These are phyloP conservation scores for Dendrobium catenatum DNA, from an alignment of 106 monocot species.

Conservation along the genomic window DNA sequence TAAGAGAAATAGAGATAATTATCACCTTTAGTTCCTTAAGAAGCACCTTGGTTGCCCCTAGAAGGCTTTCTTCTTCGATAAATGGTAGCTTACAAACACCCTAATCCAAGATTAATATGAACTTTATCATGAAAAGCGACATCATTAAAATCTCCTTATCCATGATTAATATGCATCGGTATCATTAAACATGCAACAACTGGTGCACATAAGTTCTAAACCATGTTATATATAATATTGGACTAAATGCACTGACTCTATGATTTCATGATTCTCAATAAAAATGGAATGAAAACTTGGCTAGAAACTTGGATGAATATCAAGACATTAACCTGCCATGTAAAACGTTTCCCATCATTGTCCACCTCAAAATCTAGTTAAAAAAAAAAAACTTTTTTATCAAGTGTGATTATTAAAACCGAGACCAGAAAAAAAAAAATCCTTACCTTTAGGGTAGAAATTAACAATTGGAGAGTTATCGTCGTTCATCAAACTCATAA, in stretches of 20 bases:
- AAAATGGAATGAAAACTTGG: not conserved
- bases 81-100: conserved; percentile 38
- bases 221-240: not conserved
- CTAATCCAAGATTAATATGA: conserved; percentile 7
- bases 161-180: not conserved
- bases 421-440: not conserved
- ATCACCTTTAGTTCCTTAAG: conserved; percentile 21
- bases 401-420: not conserved
- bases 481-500: conserved; percentile 28
- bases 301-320: not conserved
- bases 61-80: conserved; percentile 21
- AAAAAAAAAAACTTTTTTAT: not conserved
- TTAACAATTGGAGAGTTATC: conserved; percentile 22
- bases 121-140: conserved; percentile 9
- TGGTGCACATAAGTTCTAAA: not conserved
- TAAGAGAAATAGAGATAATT: not conserved
- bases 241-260: not conserved
- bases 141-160: conserved; percentile 24
- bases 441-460: conserved; percentile 52
- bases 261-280: not conserved
- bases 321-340: conserved; percentile 39
- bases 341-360: conserved; percentile 33
- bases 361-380: conserved; percentile 40
- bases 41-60: conserved; percentile 11
- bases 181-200: not conserved